Evolutionary conservation across 1,139 yeast genomes (phyloP), one percentile per base, ranked within the genome.

Genomic region (Saccharomyces hybrid): DNA sequence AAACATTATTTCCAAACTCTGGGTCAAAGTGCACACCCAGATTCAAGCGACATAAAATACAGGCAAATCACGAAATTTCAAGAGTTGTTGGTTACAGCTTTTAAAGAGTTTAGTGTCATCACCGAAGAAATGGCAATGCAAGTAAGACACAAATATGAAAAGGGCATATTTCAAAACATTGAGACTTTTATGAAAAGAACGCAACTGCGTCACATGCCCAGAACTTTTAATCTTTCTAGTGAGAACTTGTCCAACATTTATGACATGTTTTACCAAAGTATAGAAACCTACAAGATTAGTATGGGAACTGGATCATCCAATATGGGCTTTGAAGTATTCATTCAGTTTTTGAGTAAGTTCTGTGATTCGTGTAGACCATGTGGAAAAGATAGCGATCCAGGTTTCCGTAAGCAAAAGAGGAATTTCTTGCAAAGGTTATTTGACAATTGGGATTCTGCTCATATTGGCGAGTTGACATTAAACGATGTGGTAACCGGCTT

Each of bases 121-220:
- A 84, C 90, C 32, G 96, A 91, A 56, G 84, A 82, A 1, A 76
- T 82, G 69, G 83, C 95, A 51, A 78, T 78, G 42, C 83, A 79
- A 57, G 87, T 84, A 63, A 80, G 98, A 54, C 75, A 79, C 47
- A 86, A 80, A 65, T 85, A 83, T 68, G 84, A 91, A 70, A 84
- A 84, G 63, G 81, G 84, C 44, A 91, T 93, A 52, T 82, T 88
- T 65, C 88, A 81, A 62, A 91, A 93, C 57, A 89, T 93, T 59
- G 95, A 95, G 61, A 77, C 84, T 0, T 93, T 93, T 73, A 96
- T 95, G 47, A 93, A 93, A 69, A 78, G 97, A 56, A 89, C 98
- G 0, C 97, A 93, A 69, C 70, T 93, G 44, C 78, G 99, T 61
- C 90, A 88, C 68, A 74, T 93, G 56, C 91, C 95, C 26, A 85